Percentiles rank a stretch among this genome's conserved stretches.
phyloP scores from a whole-genome alignment of 495 filamentous ascomycete genomes.

The Aspergillus nidulans region DNA sequence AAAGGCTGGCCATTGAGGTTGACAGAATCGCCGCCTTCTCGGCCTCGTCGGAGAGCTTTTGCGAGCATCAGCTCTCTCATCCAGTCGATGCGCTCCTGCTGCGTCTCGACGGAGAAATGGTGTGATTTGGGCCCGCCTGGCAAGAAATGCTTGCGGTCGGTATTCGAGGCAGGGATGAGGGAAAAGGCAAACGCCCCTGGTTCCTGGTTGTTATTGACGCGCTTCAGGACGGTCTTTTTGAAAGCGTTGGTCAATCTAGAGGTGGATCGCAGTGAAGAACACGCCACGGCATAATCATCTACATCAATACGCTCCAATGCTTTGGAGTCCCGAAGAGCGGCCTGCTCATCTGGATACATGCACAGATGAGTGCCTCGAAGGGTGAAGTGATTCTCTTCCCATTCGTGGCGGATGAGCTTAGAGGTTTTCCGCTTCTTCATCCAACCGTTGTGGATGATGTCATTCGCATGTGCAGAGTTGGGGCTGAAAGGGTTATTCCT shows the following conservation, averaged over 20 bases:
- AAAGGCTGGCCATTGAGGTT: conserved; percentile 79
- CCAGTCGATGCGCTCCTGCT: conserved; percentile 94
- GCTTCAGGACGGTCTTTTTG: conserved; percentile 72
- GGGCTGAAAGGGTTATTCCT: conserved; percentile 24
- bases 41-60: conserved; percentile 71
- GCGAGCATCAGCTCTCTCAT: conserved; percentile 98
- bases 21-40: conserved; percentile 74
- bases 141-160: conserved; percentile 47
- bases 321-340: conserved; percentile 35
- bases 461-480: conserved; percentile 17
- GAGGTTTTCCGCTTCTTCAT: conserved; percentile 96
- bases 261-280: conserved; percentile 65
- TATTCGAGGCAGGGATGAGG: conserved; percentile 66
- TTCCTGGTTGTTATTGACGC: conserved; percentile 42
- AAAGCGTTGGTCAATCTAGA: conserved; percentile 84
- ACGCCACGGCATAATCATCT: conserved; percentile 92
- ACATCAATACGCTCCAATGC: conserved; percentile 86
- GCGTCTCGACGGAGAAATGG: conserved; percentile 82
- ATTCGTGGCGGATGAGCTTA: conserved; percentile 84
- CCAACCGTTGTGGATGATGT: conserved; percentile 67
- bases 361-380: conserved; percentile 78
- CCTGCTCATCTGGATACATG: conserved; percentile 67
- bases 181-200: conserved; percentile 83
- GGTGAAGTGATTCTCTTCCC: conserved; percentile 85
- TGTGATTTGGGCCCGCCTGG: conserved; percentile 66